Conservation (phyloP, 306 rosid genomes). For the Pyrus communis region DNA sequence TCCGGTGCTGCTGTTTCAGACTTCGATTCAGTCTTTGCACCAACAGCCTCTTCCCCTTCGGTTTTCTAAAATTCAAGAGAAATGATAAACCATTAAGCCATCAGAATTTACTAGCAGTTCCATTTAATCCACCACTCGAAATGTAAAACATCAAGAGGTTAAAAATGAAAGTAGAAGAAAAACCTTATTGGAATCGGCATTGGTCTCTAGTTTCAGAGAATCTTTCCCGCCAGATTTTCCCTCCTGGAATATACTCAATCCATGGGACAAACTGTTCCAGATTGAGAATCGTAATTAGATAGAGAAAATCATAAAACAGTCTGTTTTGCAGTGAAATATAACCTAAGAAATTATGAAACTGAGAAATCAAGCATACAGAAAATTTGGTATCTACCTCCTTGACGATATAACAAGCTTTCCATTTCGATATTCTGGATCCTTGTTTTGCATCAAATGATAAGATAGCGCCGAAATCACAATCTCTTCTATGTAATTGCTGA, state of each 20-base stretch:
- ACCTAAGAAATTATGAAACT: not conserved
- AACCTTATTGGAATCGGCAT: constrained; percentile 69
- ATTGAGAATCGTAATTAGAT: constrained; percentile 17
- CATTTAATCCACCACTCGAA: not conserved
- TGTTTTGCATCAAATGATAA: constrained; percentile 53
- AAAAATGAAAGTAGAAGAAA: not conserved
- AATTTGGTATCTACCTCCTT: constrained; percentile 39
- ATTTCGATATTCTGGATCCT: constrained; percentile 74
- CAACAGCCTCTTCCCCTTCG: constrained; percentile 41
- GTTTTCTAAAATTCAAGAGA: constrained; percentile 37
- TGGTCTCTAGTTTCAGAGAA: constrained; percentile 51
- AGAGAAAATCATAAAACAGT: constrained; percentile 4
- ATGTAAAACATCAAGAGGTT: not conserved
- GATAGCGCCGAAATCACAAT: constrained; percentile 76
- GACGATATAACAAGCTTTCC: constrained; percentile 88
- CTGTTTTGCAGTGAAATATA: not conserved
- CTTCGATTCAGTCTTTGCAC: constrained; percentile 44
- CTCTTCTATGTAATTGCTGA: constrained; percentile 65
- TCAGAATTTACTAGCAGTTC: not conserved
- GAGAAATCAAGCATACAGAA: not conserved
- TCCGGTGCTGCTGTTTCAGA: constrained; percentile 48
- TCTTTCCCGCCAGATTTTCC: constrained; percentile 54
- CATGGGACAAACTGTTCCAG: constrained; percentile 78
- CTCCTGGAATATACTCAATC: constrained; percentile 75
- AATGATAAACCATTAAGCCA: constrained; percentile 3